A percentile compares a stretch with the other conserved stretches of the same genome.
phyloP scores from a whole-genome alignment of 2,329 filamentous ascomycete genomes.

The Dactylella cylindrospora region DNA sequence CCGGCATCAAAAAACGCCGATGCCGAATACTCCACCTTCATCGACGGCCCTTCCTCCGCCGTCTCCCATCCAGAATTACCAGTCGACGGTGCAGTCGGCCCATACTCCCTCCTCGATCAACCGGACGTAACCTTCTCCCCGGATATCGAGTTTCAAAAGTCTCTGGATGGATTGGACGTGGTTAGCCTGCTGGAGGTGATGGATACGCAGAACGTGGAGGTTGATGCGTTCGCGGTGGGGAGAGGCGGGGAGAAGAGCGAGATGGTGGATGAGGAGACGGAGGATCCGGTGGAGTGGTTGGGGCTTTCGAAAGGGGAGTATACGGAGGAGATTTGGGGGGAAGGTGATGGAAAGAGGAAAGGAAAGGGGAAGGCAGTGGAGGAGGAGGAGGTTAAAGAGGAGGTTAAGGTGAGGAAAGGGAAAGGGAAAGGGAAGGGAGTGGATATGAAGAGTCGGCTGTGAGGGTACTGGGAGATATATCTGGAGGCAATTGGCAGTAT shows the following conservation, averaged over 20 bases:
- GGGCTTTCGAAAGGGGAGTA: constrained; percentile 21
- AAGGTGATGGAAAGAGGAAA: constrained; percentile 5
- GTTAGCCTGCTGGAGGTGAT: constrained; percentile 34
- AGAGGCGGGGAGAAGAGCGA: constrained; percentile 29
- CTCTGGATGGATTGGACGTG: constrained; percentile 37
- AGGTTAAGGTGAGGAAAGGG: constrained; percentile 3
- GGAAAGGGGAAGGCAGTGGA: constrained; percentile 11
- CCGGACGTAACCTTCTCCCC: constrained; percentile 15
- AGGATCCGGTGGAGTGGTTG: constrained; percentile 42
- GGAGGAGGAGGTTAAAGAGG: neutral
- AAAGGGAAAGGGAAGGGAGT: constrained; percentile 32
- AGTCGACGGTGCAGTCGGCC: constrained; percentile 11
- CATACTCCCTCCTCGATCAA: constrained; percentile 33
- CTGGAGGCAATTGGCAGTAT: neutral
- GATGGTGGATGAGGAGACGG: constrained; percentile 18
- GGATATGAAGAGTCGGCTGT: constrained; percentile 40
- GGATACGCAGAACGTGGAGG: constrained; percentile 28
- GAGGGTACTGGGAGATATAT: neutral
- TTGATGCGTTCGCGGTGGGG: constrained; percentile 23
- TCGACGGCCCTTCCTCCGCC: no score
- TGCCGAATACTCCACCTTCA: constrained; percentile 21
- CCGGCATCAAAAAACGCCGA: neutral
- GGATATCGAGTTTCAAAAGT: constrained; percentile 42
- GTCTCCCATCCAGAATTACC: no score
- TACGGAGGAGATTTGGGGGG: constrained; percentile 24